Percentiles rank a stretch among this genome's conserved stretches.
Conservation (phyloP, 2,329 filamentous ascomycete genomes). For the Akanthomyces muscarius region DNA sequence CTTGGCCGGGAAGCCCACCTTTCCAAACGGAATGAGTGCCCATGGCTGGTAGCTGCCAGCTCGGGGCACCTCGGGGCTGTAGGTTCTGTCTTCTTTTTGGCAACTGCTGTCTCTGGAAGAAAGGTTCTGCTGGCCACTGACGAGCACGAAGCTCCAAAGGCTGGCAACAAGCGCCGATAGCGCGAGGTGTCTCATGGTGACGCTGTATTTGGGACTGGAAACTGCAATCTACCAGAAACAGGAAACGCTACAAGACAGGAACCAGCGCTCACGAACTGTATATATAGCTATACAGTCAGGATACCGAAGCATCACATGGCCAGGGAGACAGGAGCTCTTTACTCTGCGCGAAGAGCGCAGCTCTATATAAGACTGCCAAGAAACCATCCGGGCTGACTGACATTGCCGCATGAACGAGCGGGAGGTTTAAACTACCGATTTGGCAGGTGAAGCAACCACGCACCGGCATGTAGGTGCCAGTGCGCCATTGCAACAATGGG, state of each 20-base stretch:
- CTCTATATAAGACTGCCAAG: constrained; percentile 8
- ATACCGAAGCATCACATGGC: constrained; percentile 10
- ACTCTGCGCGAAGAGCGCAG: not conserved
- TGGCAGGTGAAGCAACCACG: not conserved
- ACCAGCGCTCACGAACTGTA: not conserved
- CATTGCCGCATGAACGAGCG: constrained; percentile 7
- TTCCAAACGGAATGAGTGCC: constrained; percentile 16
- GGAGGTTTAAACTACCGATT: not conserved
- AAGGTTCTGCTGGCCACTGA: not conserved
- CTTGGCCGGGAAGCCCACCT: constrained; percentile 19
- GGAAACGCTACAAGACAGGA: not conserved
- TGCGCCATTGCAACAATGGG: constrained; percentile 6
- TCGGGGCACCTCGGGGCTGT: constrained; percentile 17
- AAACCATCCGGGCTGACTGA: constrained; percentile 14
- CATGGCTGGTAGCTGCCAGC: constrained; percentile 18
- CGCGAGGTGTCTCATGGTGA: constrained; percentile 10
- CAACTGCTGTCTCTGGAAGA: constrained; percentile 13
- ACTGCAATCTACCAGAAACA: not conserved
- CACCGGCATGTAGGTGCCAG: not conserved
- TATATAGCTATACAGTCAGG: constrained; percentile 2
- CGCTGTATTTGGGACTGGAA: not conserved
- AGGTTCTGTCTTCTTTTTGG: constrained; percentile 11
- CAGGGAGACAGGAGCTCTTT: not conserved
- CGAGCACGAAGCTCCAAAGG: constrained; percentile 3
- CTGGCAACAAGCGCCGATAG: constrained; percentile 11